Conservation (phyloP, 2,329 filamentous ascomycete genomes). For the Pseudogymnoascus sp. region DNA sequence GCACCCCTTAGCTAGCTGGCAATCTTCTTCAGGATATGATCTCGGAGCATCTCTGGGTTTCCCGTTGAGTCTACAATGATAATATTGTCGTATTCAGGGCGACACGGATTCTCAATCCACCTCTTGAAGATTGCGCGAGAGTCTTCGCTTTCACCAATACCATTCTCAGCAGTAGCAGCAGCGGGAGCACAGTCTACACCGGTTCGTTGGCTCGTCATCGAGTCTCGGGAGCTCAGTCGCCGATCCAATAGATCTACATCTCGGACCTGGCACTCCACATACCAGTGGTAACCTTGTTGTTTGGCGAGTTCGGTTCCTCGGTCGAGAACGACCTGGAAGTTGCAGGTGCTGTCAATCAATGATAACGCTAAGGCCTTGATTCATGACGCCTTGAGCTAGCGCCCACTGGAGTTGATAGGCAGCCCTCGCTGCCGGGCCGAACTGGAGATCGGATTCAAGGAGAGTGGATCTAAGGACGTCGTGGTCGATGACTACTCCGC, state of each 20-base stretch:
- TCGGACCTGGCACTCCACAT: constrained; percentile 29
- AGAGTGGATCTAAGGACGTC: constrained; percentile 31
- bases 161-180: constrained; percentile 11
- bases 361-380: constrained; percentile 30
- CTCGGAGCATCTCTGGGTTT: constrained; percentile 17
- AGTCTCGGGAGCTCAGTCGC: constrained; percentile 21
- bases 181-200: constrained; percentile 23
- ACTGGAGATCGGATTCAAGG: constrained; percentile 24
- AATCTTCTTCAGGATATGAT: constrained; percentile 22
- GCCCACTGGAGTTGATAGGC: constrained; percentile 33
- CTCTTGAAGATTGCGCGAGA: constrained; percentile 20
- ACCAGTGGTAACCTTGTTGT: constrained; percentile 21
- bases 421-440: constrained; percentile 26
- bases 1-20: background rate
- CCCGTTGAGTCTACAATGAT: constrained; percentile 23
- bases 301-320: constrained; percentile 26
- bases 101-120: constrained; percentile 28
- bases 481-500: constrained; percentile 31
- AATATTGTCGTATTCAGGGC: constrained; percentile 22
- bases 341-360: constrained; percentile 36
- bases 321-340: constrained; percentile 28
- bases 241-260: constrained; percentile 28
- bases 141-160: constrained; percentile 13
- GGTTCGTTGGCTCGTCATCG: constrained; percentile 29
- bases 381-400: constrained; percentile 30